Evolutionary conservation across 257 asterid genomes (phyloP).

Genomic region (Scutellaria minor): DNA sequence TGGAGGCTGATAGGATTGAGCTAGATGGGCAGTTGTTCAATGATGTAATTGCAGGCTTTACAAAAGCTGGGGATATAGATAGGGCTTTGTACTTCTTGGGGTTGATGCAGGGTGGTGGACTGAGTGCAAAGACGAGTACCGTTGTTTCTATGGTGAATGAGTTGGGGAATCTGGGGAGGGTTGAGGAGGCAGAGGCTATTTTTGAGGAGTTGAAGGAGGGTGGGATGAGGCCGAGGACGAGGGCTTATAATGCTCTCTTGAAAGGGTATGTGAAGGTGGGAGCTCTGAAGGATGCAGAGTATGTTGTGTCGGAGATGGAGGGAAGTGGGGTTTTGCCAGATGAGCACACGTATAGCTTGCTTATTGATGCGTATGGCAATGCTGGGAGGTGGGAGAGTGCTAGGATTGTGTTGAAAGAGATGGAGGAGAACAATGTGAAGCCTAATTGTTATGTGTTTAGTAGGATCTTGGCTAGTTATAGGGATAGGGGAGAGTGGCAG

Average conservation of each 20-base stretch:
- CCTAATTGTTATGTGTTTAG: constrained; percentile 77
- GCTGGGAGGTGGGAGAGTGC: constrained; percentile 99
- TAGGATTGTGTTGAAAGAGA: constrained; percentile 81
- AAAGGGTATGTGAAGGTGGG: constrained; percentile 86
- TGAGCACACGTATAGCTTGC: constrained; percentile 82
- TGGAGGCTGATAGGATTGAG: constrained; percentile 77
- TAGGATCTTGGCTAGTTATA: constrained; percentile 77
- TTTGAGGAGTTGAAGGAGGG: constrained; percentile 93
- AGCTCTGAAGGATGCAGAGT: constrained; percentile 81
- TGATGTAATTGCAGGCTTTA: constrained; percentile 76
- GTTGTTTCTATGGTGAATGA: constrained; percentile 62
- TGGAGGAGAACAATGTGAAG: constrained; percentile 74
- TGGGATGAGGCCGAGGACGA: constrained; percentile 76
- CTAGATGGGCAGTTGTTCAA: constrained; percentile 80
- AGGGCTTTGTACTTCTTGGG: constrained; percentile 70
- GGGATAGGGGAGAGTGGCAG: constrained; percentile 98
- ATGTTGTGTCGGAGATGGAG: constrained; percentile 86
- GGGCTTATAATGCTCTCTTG: constrained; percentile 91
- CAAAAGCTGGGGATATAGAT: constrained; percentile 75
- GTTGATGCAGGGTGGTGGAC: constrained; percentile 77
- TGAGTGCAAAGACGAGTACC: constrained; percentile 75
- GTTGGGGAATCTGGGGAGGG: constrained; percentile 78
- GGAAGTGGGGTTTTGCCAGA: constrained; percentile 76
- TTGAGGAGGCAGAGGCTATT: constrained; percentile 91
- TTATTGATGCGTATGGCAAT: constrained; percentile 92